phyloP scores from a whole-genome alignment of 495 filamentous ascomycete genomes.

The Rhypophila decipiens region DNA sequence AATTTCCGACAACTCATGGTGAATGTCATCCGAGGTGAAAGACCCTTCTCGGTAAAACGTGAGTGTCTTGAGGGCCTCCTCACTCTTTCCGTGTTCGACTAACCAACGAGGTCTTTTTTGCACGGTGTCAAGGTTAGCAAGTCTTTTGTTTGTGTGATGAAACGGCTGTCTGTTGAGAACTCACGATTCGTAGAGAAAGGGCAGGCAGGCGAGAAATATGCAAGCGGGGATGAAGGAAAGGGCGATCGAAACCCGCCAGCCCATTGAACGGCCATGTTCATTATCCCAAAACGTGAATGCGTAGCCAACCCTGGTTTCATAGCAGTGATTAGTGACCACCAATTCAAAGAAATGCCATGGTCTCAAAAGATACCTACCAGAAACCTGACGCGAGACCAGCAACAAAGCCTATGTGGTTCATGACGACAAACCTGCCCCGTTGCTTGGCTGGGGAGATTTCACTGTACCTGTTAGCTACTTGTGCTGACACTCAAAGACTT shows the following conservation, averaged over 20 bases:
- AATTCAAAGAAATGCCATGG: too few relatives aligned
- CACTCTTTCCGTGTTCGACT: slow-evolving; percentile 35
- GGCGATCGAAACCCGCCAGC: slow-evolving; percentile 43
- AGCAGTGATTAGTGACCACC: slow-evolving; percentile 3
- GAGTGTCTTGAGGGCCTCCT: slow-evolving; percentile 30
- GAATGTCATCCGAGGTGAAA: slow-evolving; percentile 27
- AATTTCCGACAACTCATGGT: slow-evolving; percentile 32
- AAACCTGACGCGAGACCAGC: slow-evolving; percentile 45
- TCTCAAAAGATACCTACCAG: slow-evolving; percentile 39
- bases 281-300: slow-evolving; percentile 36
- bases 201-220: slow-evolving; percentile 38
- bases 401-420: slow-evolving; percentile 54
- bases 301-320: slow-evolving; percentile 43
- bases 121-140: not conserved
- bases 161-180: too few relatives aligned
- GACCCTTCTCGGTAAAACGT: slow-evolving; percentile 40
- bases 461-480: slow-evolving; percentile 20
- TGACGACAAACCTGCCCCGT: slow-evolving; percentile 48
- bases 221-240: slow-evolving; percentile 38
- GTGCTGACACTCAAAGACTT: not conserved
- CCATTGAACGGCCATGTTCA: slow-evolving; percentile 22
- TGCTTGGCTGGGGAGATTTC: slow-evolving; percentile 48
- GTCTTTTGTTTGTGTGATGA: too few relatives aligned
- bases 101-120: slow-evolving; percentile 45
- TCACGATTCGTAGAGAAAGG: slow-evolving; percentile 46